A percentile compares a stretch with the other conserved stretches of the same genome.
phyloP scores from a whole-genome alignment of 169 alveolate species.

The Fabrea salina region DNA sequence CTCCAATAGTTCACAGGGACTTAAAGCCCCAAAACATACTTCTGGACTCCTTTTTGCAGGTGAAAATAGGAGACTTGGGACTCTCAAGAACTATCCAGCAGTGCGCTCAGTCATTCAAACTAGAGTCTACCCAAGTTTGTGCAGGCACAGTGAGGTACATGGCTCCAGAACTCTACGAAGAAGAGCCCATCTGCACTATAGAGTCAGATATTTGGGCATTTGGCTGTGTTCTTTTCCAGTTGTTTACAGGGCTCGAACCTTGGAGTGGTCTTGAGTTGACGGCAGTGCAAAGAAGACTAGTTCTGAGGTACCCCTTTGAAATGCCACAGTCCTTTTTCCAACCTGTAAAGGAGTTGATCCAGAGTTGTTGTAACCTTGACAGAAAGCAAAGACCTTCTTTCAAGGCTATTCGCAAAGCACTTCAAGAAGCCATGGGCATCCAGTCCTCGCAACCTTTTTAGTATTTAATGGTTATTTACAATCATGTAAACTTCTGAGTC shows the following conservation, averaged over 20 bases:
- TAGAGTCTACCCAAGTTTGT: background rate
- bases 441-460: background rate
- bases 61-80: conserved; percentile 86
- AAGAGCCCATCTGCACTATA: conserved; percentile 11
- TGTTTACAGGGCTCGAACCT: background rate
- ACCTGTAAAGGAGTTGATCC: conserved; percentile 35
- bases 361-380: conserved; percentile 68
- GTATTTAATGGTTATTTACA: too few species aligned
- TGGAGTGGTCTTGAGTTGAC: background rate
- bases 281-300: conserved; percentile 11
- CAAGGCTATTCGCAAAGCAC: conserved; percentile 28
- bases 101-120: conserved; percentile 26
- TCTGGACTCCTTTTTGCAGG: conserved; percentile 77
- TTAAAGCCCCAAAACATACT: conserved; percentile 79
- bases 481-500: too few species aligned
- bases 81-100: conserved; percentile 54
- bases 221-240: conserved; percentile 20
- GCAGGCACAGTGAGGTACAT: conserved; percentile 34
- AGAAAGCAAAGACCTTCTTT: conserved; percentile 72
- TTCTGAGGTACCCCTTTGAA: background rate
- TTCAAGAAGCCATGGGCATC: background rate
- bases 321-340: background rate
- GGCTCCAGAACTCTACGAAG: conserved; percentile 30
- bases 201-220: conserved; percentile 27
- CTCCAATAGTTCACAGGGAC: conserved; percentile 78